A percentile compares a stretch with the other conserved stretches of the same genome.
Evolutionary conservation across 139 green algal species (phyloP).

Genomic region (Micractinium sp.): DNA sequence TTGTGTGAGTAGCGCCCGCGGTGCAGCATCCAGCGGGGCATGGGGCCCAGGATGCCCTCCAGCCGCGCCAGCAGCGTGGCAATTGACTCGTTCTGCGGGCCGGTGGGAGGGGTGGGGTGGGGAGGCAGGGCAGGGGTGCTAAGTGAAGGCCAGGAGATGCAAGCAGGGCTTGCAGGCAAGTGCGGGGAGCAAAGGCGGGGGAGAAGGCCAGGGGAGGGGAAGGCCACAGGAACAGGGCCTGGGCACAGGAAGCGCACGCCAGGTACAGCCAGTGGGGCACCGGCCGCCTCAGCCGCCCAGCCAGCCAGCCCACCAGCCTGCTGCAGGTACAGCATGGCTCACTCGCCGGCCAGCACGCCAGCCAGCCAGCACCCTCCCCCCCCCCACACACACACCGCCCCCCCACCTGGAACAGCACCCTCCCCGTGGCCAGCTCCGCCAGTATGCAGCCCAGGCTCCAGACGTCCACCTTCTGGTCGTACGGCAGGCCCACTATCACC

Average conservation of each 20-base stretch:
- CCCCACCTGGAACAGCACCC: conserved; percentile 84
- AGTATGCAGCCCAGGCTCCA: conserved; percentile 97
- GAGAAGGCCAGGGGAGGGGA: neutral
- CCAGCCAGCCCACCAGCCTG: too few species aligned
- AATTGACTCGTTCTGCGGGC: conserved; percentile 83
- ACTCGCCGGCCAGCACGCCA: neutral
- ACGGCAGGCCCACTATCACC: conserved; percentile 92
- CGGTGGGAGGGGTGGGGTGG: neutral
- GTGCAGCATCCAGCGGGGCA: conserved; percentile 80
- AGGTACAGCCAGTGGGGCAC: too few species aligned
- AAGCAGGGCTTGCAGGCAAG: neutral
- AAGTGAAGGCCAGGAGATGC: neutral
- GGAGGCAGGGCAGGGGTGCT: neutral
- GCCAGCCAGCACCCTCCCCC: neutral
- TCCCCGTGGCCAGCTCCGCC: conserved; percentile 92
- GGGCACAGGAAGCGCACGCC: too few species aligned
- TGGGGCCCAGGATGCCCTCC: conserved; percentile 87
- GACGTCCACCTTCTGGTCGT: conserved; percentile 91
- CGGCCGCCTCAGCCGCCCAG: too few species aligned
- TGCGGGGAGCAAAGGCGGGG: neutral
- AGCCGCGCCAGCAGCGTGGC: conserved; percentile 88
- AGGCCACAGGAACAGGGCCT: neutral
- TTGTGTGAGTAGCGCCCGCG: conserved; percentile 77
- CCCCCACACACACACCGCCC: neutral
- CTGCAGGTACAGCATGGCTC: too few species aligned